Base-by-base conservation (phyloP, 148 eudicot species). In the Gaultheria prostrata region DNA sequence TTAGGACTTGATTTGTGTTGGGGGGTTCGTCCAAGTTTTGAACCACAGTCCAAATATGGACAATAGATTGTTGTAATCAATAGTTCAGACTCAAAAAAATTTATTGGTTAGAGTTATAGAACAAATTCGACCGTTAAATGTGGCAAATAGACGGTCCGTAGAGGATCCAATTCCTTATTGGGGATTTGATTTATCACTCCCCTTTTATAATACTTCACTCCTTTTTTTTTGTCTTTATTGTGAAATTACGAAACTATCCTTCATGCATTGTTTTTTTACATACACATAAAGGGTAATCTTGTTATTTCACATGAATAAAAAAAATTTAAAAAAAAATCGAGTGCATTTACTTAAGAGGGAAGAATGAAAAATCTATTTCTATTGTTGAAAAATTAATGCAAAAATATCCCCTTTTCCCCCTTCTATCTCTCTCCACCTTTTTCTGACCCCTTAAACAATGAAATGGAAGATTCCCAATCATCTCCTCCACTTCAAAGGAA, bases 401-500 rank as follows among this genome's bases (percentile, higher is more conserved):
- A 65, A 65, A 24, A 65, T 65, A 26, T 12, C 71, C 71, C 14
- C 14, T 24, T 4, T 71, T 54, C 1, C 43, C 26, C 49, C 13
- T 21, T 78, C 32, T 53, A 33, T 69, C 17, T 28, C 33, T 48
- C 82, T 61, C 78, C 67, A 11, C 76, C 80, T 77, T 51, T 50
- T 39, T 84, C 83, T 86, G 80, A 75, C 85, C 83, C 79, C 79
- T 46, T 83, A 82, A 87, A 86, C 85, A 86, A 86, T 83, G 80
- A 79, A 84, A 79, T 63, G 79, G 86, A 82, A 87, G 91, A 87
- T 88, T 90, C 88, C 84, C 88, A 90, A 88, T 87, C 88, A 89
- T 90, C 91, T 79, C 87, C 79, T 89, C 92, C 91, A 87, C 92
- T 89, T 88, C 67, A 84, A 48, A 72, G 85, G 80, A 84, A 90